phyloP scores from a whole-genome alignment of 306 rosid species.

The Hippophae gyantsensis region DNA sequence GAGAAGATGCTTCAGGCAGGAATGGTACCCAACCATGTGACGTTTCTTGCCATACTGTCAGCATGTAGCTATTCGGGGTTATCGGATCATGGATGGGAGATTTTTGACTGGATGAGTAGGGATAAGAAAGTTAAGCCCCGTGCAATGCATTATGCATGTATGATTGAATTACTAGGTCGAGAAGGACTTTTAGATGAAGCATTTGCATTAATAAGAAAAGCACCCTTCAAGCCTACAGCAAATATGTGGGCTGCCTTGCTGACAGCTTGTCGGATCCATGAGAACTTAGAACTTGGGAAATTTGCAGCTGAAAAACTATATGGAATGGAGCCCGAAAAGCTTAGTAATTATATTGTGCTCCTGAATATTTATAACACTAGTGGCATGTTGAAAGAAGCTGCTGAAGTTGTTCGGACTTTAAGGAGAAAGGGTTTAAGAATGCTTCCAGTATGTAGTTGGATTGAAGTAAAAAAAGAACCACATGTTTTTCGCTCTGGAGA shows the following conservation, averaged over 20 bases:
- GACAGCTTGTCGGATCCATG: slow-evolving; percentile 68
- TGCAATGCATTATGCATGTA: slow-evolving; percentile 93
- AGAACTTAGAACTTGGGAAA: slow-evolving; percentile 68
- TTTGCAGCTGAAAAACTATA: slow-evolving; percentile 67
- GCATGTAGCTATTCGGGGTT: slow-evolving; percentile 83
- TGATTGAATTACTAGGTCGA: slow-evolving; percentile 77
- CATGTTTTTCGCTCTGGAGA: slow-evolving; percentile 54
- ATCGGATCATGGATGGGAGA: slow-evolving; percentile 65
- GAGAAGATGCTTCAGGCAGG: slow-evolving; percentile 63
- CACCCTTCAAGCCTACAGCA: slow-evolving; percentile 65
- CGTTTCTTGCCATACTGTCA: slow-evolving; percentile 73
- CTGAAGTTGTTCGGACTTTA: slow-evolving; percentile 60
- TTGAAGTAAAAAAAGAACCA: slow-evolving; percentile 54
- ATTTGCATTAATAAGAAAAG: slow-evolving; percentile 40
- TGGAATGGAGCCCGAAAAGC: slow-evolving; percentile 76
- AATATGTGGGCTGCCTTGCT: slow-evolving; percentile 91
- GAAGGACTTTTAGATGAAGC: slow-evolving; percentile 76
- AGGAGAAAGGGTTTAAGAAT: slow-evolving; percentile 71
- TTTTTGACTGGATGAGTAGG: slow-evolving; percentile 54
- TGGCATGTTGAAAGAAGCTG: slow-evolving; percentile 71
- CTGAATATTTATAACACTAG: slow-evolving; percentile 52
- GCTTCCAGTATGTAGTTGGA: slow-evolving; percentile 64
- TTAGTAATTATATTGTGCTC: slow-evolving; percentile 60
- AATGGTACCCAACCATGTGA: slow-evolving; percentile 69
- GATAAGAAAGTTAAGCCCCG: slow-evolving; percentile 71